Base-by-base conservation (phyloP, 1,139 yeast genomes). In the Fermentozyma sake region DNA sequence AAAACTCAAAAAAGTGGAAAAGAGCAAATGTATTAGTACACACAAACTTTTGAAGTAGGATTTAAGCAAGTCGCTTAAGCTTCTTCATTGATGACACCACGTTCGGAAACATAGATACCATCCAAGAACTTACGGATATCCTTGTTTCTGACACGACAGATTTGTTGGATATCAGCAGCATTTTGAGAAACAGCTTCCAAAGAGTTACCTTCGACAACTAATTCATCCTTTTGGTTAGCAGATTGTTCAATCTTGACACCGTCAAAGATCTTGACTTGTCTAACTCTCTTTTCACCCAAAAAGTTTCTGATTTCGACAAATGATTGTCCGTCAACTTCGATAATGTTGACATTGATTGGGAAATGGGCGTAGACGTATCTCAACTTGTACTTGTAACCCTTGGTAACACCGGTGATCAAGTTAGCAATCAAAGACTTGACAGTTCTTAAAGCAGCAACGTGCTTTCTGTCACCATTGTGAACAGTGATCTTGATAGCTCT, bases 111-210 rank as follows among this genome's bases (percentile, higher is more conserved):
- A 71, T 91, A 91, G 76, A 91, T 89, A 87, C 98, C 98, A 72
- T 91, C 98, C 79, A 91, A 83, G 76, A 82, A 91, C 82, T 91
- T 91, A 76, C 98, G 87, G 89, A 93, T 91, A 91, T 93, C 99
- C 89, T 93, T 93, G 94, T 91, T 91, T 80, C 96, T 85, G 62
- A 89, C 98, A 69, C 94, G 82, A 77, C 97, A 89, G 71, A 79
- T 78, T 76, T 93, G 98, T 75, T 91, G 96, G 55, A 91, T 77
- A 63, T 89, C 96, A 57, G 98, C 98, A 70, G 95, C 94, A 60
- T 89, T 82, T 75, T 91, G 98, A 48, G 98, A 91, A 53, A 91
- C 98, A 58, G 79, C 84, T 75, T 91, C 98, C 56, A 91, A 78
- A 41, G 97, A 91, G 94, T 87, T 91, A 72, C 98, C 98, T 49